Evolutionary conservation across 208 protist species (phyloP), one percentile per base, ranked within the genome.

Genomic region (Crithidia mellificae): DNA sequence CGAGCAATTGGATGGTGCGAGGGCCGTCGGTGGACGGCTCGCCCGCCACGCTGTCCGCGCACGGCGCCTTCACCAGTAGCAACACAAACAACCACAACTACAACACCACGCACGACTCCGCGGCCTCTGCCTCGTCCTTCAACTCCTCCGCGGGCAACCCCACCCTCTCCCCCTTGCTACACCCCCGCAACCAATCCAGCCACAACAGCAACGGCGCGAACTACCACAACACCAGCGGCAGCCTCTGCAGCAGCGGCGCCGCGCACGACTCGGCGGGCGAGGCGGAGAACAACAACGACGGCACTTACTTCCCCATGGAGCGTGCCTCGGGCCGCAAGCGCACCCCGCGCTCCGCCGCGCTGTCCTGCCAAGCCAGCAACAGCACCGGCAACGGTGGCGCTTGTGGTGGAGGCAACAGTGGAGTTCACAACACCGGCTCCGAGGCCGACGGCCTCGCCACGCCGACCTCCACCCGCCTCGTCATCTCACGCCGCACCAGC

Each of bases 1-100:
- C 52, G 25, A 64, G 69, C 24, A 63, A 58, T 27, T 68, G 69
- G 69, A 54, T 63, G 34, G 54, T 38, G 36, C 61, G 55, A 5
- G 69, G 50, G 2, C 22, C 36, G 17, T 19, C 46, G 1, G 43
- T 5, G 5, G 19, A 25, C 0, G 69, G 50, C 20, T 56, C 41
- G 12, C 32, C 47, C 0, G 20, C 53, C 0, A 36, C 51, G 2
- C 24, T 58, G 12, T 38, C 22, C 9, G 50, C 50, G 11, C 20
- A 50, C 4, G 34, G 34, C 9, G 39, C 2, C 17, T 14, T 11
- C 34, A 5, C 5, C 34, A 38, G 34, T 11, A 38, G 7, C 34
- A 38, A 38, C 34, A 38, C 11, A 50, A 34, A 5, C 39, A 22
- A 17, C 0, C 52, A 51, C 36, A 36, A 51, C 39, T 65, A n/a